phyloP scores from a whole-genome alignment of 306 rosid genomes.

The Prunus persica region DNA sequence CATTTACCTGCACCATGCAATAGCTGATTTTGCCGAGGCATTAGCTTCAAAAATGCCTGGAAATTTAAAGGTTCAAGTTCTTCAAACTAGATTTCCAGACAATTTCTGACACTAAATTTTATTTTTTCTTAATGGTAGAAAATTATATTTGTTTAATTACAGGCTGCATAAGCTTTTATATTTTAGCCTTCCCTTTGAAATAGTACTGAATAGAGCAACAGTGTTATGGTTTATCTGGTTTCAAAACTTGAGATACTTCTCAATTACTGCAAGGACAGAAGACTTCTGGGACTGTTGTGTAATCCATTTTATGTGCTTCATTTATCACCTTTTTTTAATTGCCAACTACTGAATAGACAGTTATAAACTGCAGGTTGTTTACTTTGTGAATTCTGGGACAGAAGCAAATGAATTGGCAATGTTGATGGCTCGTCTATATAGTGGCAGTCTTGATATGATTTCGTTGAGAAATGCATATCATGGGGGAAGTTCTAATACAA shows the following conservation, averaged over 20 bases:
- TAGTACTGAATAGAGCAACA: background rate
- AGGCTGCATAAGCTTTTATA: background rate
- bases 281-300: background rate
- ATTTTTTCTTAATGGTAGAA: background rate
- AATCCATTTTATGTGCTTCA: background rate
- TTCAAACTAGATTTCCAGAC: background rate
- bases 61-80: conserved; percentile 54
- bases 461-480: conserved; percentile 90
- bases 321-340: background rate
- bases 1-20: conserved; percentile 68
- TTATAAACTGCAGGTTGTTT: conserved; percentile 64
- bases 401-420: conserved; percentile 93
- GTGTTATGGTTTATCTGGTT: background rate
- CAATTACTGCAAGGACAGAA: background rate
- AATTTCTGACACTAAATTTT: background rate
- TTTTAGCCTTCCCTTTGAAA: background rate
- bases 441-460: conserved; percentile 81
- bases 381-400: conserved; percentile 88
- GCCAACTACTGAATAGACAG: background rate
- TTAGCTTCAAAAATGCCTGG: conserved; percentile 87
- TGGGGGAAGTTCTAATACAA: conserved; percentile 82
- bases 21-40: conserved; percentile 78
- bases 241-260: background rate
- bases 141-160: background rate
- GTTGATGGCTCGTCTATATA: conserved; percentile 89